Base-by-base conservation (phyloP, 2,329 filamentous ascomycete species). In the Alternaria brassicicola region DNA sequence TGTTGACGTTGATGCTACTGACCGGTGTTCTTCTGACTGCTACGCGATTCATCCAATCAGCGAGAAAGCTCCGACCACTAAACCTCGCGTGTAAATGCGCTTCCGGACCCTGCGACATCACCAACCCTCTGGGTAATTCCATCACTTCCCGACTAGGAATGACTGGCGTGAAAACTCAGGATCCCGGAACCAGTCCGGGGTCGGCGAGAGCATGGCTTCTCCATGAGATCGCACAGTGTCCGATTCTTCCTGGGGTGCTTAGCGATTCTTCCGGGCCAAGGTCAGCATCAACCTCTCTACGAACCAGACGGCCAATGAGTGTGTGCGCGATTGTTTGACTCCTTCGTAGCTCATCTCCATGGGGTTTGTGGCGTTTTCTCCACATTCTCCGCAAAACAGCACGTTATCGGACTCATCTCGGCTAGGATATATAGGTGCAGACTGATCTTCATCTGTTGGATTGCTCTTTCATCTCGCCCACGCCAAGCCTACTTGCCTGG, bases 291-390 rank as follows among this genome's bases (percentile, higher is more conserved):
- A 33, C 45, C 15, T 52, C 19, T 30, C 30, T 36, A 28, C 35
- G 52, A 28, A 17, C 5, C n/a, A 12, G 35, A 35, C 33, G n/a
- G 21, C 56, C 56, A 59, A 55, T 55, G 25, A 41, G 21, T 10
- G 35, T 19, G 21, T 26, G 25, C 42, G 17, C n/a, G 31, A 25
- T 48, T 36, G 46, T 21, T 39, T 48, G 30, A 45, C 23, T 26
- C 52, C 31, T 26, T 54, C 19, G 30, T 45, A 49, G 26, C 28
- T 48, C 15, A 49, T 46, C 62, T 61, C 65, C 67, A 61, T 48
- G 62, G 62, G 52, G 55, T 63, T 61, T 49, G 62, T 66, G 63
- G 63, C 66, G 65, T 63, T 57, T 66, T 62, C 64, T 67, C 64
- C 61, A 61, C 59, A 57, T 59, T 48, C 57, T 60, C 46, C 48